A percentile compares a stretch with the other conserved stretches of the same genome.
Evolutionary conservation across 225 moss, liverwort and hornwort genomes (phyloP).

Genomic region (Physcomitrellopsis africana): DNA sequence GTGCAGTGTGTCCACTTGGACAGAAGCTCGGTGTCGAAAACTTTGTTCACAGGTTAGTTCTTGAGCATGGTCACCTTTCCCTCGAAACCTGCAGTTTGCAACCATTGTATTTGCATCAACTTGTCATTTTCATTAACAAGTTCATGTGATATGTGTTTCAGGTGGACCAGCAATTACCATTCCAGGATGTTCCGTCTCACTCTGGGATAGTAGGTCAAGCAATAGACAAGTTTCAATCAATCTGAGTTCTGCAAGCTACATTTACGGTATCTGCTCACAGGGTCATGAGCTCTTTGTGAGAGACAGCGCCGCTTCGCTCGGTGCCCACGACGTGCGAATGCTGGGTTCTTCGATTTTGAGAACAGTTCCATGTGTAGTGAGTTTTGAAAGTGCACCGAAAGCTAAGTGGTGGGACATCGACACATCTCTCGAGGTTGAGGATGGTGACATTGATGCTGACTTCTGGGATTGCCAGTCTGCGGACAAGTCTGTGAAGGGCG

Average conservation of each 20-base stretch:
- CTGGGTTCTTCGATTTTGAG: slow-evolving; percentile 15
- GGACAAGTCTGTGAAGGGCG: slow-evolving; percentile 21
- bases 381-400: neutral
- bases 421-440: neutral
- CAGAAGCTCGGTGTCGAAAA: slow-evolving; percentile 8
- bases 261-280: slow-evolving; percentile 29
- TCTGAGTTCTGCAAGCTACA: slow-evolving; percentile 21
- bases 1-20: slow-evolving; percentile 35
- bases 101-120: neutral
- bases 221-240: slow-evolving; percentile 19
- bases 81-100: too few species aligned
- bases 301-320: slow-evolving; percentile 16
- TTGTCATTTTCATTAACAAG: neutral
- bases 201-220: slow-evolving; percentile 45
- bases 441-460: slow-evolving; percentile 37
- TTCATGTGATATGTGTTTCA: slow-evolving; percentile 1
- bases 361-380: slow-evolving; percentile 7
- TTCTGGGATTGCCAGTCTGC: slow-evolving; percentile 40
- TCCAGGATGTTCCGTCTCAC: slow-evolving; percentile 33
- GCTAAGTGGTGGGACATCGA: slow-evolving; percentile 47
- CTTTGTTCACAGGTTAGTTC: slow-evolving; percentile 34
- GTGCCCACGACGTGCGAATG: slow-evolving; percentile 38
- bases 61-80: neutral
- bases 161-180: slow-evolving; percentile 22
- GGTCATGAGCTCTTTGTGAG: slow-evolving; percentile 36